These are phyloP conservation scores for Hemileccinum impolitum DNA, from an alignment of 768 basidiomycete genomes.

Conservation along the genomic window DNA sequence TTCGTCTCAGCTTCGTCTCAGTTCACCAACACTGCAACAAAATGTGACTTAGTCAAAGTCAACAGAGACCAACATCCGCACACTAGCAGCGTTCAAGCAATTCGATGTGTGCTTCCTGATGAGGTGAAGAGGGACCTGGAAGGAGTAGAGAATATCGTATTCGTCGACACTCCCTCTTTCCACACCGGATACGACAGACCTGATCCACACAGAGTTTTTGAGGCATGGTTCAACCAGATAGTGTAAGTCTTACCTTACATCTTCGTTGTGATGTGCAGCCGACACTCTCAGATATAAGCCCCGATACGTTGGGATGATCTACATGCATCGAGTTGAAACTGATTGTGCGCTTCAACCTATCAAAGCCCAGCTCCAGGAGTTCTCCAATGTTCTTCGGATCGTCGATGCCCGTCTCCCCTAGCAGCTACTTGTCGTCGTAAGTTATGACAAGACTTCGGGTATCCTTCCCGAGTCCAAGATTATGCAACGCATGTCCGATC, in stretches of 20 bases:
- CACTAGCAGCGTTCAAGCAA: slow-evolving; percentile 11
- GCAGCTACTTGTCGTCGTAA: slow-evolving; percentile 9
- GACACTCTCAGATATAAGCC: slow-evolving; percentile 5
- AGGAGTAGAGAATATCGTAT: not conserved
- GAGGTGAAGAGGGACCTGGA: not conserved
- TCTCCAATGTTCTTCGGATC: not conserved
- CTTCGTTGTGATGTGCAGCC: not conserved
- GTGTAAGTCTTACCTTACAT: not conserved
- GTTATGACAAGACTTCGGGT: slow-evolving; percentile 12
- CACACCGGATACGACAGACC: slow-evolving; percentile 4
- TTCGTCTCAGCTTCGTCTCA: not conserved
- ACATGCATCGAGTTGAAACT: slow-evolving; percentile 19
- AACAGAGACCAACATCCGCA: slow-evolving; percentile 1
- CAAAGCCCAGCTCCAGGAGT: slow-evolving; percentile 2
- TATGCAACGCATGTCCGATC: not conserved
- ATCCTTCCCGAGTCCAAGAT: slow-evolving; percentile 1
- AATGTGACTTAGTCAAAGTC: not conserved
- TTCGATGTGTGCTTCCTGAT: slow-evolving; percentile 12
- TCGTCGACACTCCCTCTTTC: slow-evolving; percentile 5
- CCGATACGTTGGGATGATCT: slow-evolving; percentile 10
- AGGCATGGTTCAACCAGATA: not conserved
- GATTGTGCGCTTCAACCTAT: slow-evolving; percentile 7
- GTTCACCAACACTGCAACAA: slow-evolving; percentile 16
- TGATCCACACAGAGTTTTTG: slow-evolving; percentile 6
- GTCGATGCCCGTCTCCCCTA: not conserved